Base-by-base conservation (phyloP, 202 grass and related monocot species). In the Carex sylvatica region DNA sequence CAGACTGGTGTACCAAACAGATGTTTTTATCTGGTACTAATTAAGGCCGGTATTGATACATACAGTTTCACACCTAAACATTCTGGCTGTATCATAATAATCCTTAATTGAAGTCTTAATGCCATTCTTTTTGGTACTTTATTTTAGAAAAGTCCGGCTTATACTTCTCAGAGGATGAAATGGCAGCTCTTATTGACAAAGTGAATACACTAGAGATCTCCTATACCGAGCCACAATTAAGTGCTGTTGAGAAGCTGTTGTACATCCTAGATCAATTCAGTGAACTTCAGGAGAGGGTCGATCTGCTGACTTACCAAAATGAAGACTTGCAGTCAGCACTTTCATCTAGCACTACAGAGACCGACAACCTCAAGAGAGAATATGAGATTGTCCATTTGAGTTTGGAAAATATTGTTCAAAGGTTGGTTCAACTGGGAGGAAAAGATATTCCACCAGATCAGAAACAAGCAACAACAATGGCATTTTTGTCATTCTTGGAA, bases 371-470 rank as follows among this genome's bases (percentile, higher is more conserved):
- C 80, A 93, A 91, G 85, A 84, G 86, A 82, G 80, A 66, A 54
- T 84, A 68, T 60, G 90, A 92, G 88, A 86, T 80, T 35, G 83
- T 24, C 55, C 77, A 87, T 20, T 80, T 86, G 88, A 84, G 91
- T 89, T 90, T 98, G 83, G 92, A 95, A 78, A 90, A 87, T 81
- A 86, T 93, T 35, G 87, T 98, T 84, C 91, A 93, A 64, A 88
- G 72, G 58, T 83, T 98, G 76, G 91, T 89, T 56, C 84, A 85
- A 76, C 78, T 98, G 51, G 89, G 87, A 80, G 89, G 88, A 78
- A 95, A 91, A 86, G 92, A 95, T 86, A 18, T 33, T 56, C 8
- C 82, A 42, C 87, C 87, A 68, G 92, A 91, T 85, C 89, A 89
- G 66, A 95, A 95, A 83, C 84, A 89, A 83, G 51, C 80, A 31